Percentiles rank a stretch among this genome's conserved stretches.
phyloP scores from a whole-genome alignment of 2,329 filamentous ascomycete genomes.

The Botrytis tulipae region DNA sequence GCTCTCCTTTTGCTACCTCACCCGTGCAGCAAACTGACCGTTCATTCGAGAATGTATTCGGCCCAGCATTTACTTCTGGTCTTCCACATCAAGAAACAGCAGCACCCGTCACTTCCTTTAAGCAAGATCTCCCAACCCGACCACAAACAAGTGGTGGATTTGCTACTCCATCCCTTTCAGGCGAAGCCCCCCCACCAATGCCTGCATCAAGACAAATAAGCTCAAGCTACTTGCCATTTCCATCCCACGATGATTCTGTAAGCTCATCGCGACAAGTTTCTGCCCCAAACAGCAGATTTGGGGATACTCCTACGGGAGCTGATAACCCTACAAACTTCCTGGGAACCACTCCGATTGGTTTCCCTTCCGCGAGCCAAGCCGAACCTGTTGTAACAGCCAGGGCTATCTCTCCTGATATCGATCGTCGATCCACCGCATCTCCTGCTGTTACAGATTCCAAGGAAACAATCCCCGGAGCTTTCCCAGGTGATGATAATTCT shows the following conservation, averaged over 20 bases:
- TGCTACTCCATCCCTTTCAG: constrained; percentile 54
- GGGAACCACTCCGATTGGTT: constrained; percentile 36
- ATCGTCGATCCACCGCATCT: constrained; percentile 37
- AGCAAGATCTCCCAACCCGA: constrained; percentile 42
- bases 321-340: constrained; percentile 42
- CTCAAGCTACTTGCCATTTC: constrained; percentile 72
- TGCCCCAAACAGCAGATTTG: constrained; percentile 65
- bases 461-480: constrained; percentile 50
- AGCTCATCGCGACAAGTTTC: constrained; percentile 78
- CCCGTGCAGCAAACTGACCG: constrained; percentile 53
- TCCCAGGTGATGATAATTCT: constrained; percentile 48
- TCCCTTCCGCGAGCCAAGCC: constrained; percentile 33
- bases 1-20: constrained; percentile 45
- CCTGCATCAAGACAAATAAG: constrained; percentile 75
- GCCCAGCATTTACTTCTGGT: constrained; percentile 57
- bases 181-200: constrained; percentile 58
- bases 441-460: constrained; percentile 36
- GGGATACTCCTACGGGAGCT: constrained; percentile 45
- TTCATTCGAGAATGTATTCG: constrained; percentile 85
- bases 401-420: constrained; percentile 35
- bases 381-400: constrained; percentile 28
- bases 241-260: constrained; percentile 63
- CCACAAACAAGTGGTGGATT: constrained; percentile 33
- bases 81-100: constrained; percentile 42
- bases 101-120: constrained; percentile 59